A percentile compares a stretch with the other conserved stretches of the same genome.
Evolutionary conservation across 345 rosid species (phyloP).

Genomic region (Gossypium ekmanianum): DNA sequence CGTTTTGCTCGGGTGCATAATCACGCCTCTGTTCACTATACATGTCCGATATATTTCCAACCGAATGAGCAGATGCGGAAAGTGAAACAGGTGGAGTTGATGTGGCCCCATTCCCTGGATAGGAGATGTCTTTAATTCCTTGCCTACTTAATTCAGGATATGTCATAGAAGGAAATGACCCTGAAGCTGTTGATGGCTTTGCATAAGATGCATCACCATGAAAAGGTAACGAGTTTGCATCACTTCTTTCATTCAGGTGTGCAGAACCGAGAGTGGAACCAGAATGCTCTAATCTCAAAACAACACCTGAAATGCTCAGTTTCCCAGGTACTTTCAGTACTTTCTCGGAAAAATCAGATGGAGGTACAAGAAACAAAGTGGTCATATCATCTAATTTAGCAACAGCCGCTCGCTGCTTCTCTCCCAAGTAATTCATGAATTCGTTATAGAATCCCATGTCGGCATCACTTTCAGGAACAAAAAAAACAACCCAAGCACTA

Average conservation of each 20-base stretch:
- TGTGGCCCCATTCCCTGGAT: slow-evolving; percentile 26
- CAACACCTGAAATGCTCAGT: slow-evolving; percentile 89
- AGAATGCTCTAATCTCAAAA: slow-evolving; percentile 60
- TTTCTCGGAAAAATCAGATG: slow-evolving; percentile 90
- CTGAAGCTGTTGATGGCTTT: slow-evolving; percentile 31
- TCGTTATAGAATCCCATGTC: slow-evolving; percentile 84
- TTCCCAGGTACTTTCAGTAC: slow-evolving; percentile 90
- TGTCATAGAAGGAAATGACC: slow-evolving; percentile 25
- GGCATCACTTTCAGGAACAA: slow-evolving; percentile 82
- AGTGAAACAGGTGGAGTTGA: slow-evolving; percentile 32
- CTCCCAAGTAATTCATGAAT: slow-evolving; percentile 87
- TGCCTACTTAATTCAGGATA: slow-evolving; percentile 33
- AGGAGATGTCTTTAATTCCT: slow-evolving; percentile 27
- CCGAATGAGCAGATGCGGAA: slow-evolving; percentile 30
- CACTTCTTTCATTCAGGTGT: slow-evolving; percentile 44
- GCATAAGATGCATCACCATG: slow-evolving; percentile 44
- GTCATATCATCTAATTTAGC: slow-evolving; percentile 86
- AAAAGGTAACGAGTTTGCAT: slow-evolving; percentile 25
- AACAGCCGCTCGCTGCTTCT: slow-evolving; percentile 95
- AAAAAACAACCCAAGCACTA: slow-evolving; percentile 90
- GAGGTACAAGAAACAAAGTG: slow-evolving; percentile 92
- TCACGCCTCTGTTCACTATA: slow-evolving; percentile 42
- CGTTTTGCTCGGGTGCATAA: slow-evolving; percentile 21
- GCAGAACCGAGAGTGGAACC: slow-evolving; percentile 41
- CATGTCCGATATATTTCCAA: slow-evolving; percentile 33